Percentiles rank a stretch among this genome's conserved stretches.
Conservation (phyloP, 2,329 filamentous ascomycete species). For the Exophiala sp. region DNA sequence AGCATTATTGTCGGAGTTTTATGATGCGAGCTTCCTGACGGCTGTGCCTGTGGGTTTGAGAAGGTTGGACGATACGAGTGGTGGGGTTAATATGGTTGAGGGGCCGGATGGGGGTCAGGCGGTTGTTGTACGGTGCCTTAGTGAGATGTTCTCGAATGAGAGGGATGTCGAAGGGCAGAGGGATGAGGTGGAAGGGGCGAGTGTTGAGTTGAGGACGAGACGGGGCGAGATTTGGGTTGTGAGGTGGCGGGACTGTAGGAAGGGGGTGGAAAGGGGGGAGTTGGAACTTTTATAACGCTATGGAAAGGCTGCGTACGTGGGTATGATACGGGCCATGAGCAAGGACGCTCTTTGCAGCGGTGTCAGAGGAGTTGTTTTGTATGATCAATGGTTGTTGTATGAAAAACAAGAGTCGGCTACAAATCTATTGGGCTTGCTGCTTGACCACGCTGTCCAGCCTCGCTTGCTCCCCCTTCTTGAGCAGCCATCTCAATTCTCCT, state of each 20-base stretch:
- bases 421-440: not conserved
- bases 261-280: conserved; percentile 42
- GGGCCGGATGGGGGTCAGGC: conserved; percentile 75
- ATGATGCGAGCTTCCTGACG: conserved; percentile 76
- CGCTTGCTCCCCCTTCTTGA: conserved; percentile 26
- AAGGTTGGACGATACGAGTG: conserved; percentile 78
- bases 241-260: conserved; percentile 70
- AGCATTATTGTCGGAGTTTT: conserved; percentile 78
- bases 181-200: conserved; percentile 20
- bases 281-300: conserved; percentile 40
- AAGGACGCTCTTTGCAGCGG: too few species aligned
- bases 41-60: conserved; percentile 77
- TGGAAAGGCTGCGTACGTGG: too few species aligned
- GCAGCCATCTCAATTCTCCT: conserved; percentile 44
- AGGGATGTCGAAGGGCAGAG: conserved; percentile 11
- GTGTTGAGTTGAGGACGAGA: conserved; percentile 39
- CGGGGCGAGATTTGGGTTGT: conserved; percentile 67
- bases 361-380: not conserved
- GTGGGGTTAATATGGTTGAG: conserved; percentile 90
- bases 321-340: too few species aligned
- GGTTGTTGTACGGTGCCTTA: conserved; percentile 70
- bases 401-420: not conserved
- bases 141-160: conserved; percentile 29
- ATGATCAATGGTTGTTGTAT: not conserved
- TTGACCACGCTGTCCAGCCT: conserved; percentile 9